Base-by-base conservation (phyloP, 192 early-diverging fungal species). In the Backusella sp. region DNA sequence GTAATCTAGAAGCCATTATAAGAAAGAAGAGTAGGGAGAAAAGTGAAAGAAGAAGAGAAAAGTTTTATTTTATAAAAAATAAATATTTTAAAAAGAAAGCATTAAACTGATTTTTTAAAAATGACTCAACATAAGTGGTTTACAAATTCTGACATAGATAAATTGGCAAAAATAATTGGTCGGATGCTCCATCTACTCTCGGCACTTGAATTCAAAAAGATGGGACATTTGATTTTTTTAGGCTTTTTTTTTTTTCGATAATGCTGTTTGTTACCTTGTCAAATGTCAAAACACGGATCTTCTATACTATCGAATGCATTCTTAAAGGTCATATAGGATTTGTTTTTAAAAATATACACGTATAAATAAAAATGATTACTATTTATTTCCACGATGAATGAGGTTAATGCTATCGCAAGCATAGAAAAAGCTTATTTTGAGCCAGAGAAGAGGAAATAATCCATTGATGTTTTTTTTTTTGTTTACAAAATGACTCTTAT, bases 1-100 rank as follows among this genome's bases (percentile, higher is more conserved):
- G 74, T 52, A 76, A 32, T 66, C 46, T 76, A 68, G 74, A 76
- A 17, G 74, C 74, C 74, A 76, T 76, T 71, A 28, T 70, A 39
- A 26, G 21, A 70, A 44, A 42, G 46, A 49, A 46, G 42, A 71
- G 69, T 46, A 71, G 42, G 69, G 69, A 39, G 37, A 39, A 39
- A 39, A 44, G 21, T 44, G 37, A 71, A 44, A 32, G 42, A 32
- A 35, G n/a, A 46, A 28, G 30, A 42, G 4, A 46, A 71, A 39
- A 71, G 23, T 15, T 15, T 26, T 26, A 41, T 66, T 52, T 53
- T 53, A 59, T 26, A 52, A 59, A 59, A 59, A 59, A 26, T 14
- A 59, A 26, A 59, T 26, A 23, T 59, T 59, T 59, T 59, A 21
- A 52, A 56, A 21, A 21, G 6, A 23, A 59, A 59, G 56, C 56